These are phyloP conservation scores for Pinus albicaulis DNA, from an alignment of 75 land plant species.

Conservation along the genomic window DNA sequence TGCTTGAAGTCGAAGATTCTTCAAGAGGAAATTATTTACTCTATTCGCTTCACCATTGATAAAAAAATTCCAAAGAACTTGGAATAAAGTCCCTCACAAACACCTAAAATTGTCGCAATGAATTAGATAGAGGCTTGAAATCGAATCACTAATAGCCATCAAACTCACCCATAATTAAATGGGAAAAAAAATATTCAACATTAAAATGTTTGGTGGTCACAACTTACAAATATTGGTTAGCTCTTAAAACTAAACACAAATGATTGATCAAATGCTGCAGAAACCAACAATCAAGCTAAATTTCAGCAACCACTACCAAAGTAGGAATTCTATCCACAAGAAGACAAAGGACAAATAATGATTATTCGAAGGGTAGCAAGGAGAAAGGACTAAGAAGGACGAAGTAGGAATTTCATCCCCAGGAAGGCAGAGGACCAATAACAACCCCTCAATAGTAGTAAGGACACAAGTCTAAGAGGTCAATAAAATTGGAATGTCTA, in stretches of 20 bases:
- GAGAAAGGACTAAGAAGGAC: no score
- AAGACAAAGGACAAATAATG: neutral
- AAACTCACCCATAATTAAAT: no score
- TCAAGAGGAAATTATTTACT: constrained; percentile 66
- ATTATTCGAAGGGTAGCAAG: neutral
- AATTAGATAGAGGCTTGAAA: neutral
- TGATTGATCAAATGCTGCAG: neutral
- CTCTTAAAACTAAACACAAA: neutral
- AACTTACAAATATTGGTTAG: no score
- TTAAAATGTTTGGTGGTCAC: no score
- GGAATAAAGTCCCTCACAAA: constrained; percentile 82
- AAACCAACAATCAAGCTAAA: neutral
- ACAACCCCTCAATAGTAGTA: no score
- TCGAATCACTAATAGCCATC: no score
- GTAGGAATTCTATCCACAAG: neutral
- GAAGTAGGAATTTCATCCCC: no score
- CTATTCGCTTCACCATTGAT: constrained; percentile 71
- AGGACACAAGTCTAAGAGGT: no score
- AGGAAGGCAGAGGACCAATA: no score
- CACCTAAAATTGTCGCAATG: constrained; percentile 31
- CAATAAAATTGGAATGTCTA: no score
- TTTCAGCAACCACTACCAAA: neutral
- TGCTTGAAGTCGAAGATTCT: constrained; percentile 72
- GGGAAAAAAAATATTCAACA: no score
- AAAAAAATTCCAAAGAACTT: constrained; percentile 62